Conservation (phyloP, 108 stramenopile species). For the Cyclostephanos tholiformis region DNA sequence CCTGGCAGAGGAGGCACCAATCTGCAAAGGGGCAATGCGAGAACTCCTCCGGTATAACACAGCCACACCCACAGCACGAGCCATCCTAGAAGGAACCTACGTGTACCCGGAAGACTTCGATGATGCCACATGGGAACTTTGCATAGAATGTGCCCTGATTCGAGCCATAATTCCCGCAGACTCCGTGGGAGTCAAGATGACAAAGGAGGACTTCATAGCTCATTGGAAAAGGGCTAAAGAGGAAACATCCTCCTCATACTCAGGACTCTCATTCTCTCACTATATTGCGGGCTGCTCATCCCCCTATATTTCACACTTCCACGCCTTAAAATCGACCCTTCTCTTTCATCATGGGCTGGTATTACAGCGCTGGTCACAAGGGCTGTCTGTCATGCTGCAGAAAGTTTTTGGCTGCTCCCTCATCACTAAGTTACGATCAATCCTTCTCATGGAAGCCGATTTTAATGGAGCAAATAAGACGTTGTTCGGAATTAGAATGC, state of each 20-base stretch:
- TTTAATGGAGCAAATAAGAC: conserved; percentile 18
- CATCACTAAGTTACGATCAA: too few species aligned
- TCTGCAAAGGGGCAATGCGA: conserved; percentile 6
- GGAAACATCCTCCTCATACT: conserved; percentile 9
- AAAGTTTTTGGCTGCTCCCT: neutral
- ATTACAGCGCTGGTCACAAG: neutral
- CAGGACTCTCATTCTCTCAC: conserved; percentile 3
- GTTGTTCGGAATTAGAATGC: conserved; percentile 17
- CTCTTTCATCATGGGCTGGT: neutral
- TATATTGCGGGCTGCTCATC: neutral
- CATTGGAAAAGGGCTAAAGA: neutral
- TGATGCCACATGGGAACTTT: conserved; percentile 6
- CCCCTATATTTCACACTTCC: neutral
- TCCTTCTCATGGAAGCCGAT: too few species aligned
- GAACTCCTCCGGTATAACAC: conserved; percentile 10
- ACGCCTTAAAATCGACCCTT: neutral
- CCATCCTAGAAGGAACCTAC: conserved; percentile 4
- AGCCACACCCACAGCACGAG: neutral
- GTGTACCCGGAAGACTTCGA: neutral
- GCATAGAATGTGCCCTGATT: neutral
- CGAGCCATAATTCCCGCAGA: neutral
- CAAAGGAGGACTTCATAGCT: too few species aligned
- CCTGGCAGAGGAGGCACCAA: conserved; percentile 14
- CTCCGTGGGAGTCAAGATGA: neutral
- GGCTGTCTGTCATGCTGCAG: neutral